phyloP scores from a whole-genome alignment of 73 alveolate species.

The Paramecium tetraurelia region DNA sequence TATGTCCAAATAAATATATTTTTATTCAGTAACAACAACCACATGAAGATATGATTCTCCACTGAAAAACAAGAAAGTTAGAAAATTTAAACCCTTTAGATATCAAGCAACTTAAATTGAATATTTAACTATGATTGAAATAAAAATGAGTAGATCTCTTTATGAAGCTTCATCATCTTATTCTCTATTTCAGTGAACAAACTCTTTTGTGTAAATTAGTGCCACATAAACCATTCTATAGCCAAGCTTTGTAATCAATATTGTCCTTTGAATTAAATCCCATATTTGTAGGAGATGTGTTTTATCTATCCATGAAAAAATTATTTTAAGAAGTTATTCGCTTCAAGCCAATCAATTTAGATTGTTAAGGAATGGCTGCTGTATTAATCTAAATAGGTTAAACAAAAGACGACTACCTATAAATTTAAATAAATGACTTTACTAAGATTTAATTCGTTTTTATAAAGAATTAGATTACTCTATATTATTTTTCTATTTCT shows the following conservation, averaged over 20 bases:
- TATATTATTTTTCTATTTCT: background rate
- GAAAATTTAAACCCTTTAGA: background rate
- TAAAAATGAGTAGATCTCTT: background rate
- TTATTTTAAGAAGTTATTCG: conserved; percentile 29
- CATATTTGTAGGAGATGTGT: background rate
- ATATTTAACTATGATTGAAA: background rate
- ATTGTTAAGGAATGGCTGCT: background rate
- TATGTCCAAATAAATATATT: too few relatives aligned
- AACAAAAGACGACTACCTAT: background rate
- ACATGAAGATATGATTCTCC: background rate
- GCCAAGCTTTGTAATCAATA: background rate
- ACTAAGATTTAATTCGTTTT: conserved; percentile 23
- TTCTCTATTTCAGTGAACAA: background rate
- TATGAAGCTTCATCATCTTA: background rate
- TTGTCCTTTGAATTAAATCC: background rate
- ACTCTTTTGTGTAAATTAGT: background rate
- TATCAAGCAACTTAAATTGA: background rate
- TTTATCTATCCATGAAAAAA: background rate
- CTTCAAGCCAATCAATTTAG: background rate
- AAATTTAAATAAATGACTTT: background rate
- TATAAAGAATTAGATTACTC: background rate
- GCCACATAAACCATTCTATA: background rate
- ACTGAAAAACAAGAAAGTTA: background rate
- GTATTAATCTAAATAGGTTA: background rate
- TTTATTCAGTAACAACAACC: too few relatives aligned